A percentile compares a stretch with the other conserved stretches of the same genome.
These are phyloP conservation scores for Neofusicoccum sp. DNA, from an alignment of 2,329 filamentous ascomycete species.

Conservation along the genomic window DNA sequence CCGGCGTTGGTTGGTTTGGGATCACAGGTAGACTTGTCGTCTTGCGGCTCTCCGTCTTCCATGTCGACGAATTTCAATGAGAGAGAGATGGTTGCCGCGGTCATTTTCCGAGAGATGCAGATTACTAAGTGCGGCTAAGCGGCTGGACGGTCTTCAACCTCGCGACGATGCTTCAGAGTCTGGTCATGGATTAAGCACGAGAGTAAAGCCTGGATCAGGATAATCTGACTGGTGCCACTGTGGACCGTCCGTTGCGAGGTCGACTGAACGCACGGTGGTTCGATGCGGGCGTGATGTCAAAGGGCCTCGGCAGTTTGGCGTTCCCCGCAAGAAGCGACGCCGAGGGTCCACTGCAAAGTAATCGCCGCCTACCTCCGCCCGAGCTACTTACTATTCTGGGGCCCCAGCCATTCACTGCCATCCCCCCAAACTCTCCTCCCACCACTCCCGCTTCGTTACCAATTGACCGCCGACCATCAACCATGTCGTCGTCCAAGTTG, in stretches of 20 bases:
- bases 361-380: conserved; percentile 9
- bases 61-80: not conserved
- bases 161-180: not conserved
- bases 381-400: conserved; percentile 17
- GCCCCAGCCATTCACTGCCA: conserved; percentile 3
- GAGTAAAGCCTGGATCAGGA: not conserved
- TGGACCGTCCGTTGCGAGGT: not conserved
- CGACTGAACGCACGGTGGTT: not conserved
- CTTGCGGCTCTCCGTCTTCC: not conserved
- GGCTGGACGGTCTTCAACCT: not conserved
- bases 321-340: conserved; percentile 6
- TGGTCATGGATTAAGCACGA: too few relatives aligned
- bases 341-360: conserved; percentile 12
- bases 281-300: conserved; percentile 3
- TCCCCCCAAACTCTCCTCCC: not conserved
- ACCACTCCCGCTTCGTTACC: not conserved
- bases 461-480: not conserved
- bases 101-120: not conserved
- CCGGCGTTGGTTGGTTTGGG: conserved; percentile 8
- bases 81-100: too few relatives aligned
- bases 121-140: not conserved
- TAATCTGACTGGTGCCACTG: not conserved
- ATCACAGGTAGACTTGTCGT: not conserved
- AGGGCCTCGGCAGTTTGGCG: conserved; percentile 15
- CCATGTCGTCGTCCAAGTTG: conserved; percentile 27